Conservation (phyloP, 495 filamentous ascomycete species). For the Hypoxylon rickii region DNA sequence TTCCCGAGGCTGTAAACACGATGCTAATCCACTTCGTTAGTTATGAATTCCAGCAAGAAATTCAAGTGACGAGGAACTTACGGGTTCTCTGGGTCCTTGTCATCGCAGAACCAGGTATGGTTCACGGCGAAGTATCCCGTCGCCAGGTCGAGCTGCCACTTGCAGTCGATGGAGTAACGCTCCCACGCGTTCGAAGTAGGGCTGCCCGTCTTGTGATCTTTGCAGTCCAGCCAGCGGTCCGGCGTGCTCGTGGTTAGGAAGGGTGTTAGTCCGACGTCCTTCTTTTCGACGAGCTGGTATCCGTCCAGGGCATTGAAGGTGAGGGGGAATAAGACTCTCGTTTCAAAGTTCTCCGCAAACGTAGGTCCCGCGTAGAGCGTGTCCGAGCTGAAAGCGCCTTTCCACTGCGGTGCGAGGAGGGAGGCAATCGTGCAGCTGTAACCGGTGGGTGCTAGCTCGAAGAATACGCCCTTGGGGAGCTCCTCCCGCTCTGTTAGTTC, state of each 20-base stretch:
- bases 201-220: constrained; percentile 3
- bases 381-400: constrained; percentile 1
- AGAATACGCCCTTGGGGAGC: constrained; percentile 7
- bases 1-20: constrained; percentile 18
- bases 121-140: constrained; percentile 30
- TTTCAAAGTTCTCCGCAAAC: constrained; percentile 1
- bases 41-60: not conserved
- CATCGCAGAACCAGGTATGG: constrained; percentile 32
- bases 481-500: constrained; percentile 6
- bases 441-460: constrained; percentile 14
- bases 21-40: constrained; percentile 10
- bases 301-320: constrained; percentile 16
- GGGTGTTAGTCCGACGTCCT: constrained; percentile 7
- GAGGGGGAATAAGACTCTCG: constrained; percentile 1
- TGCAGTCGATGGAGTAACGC: constrained; percentile 18
- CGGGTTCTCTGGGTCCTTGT: constrained; percentile 25
- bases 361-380: constrained; percentile 6
- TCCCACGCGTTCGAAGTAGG: constrained; percentile 10
- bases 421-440: constrained; percentile 36
- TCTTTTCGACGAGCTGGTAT: constrained; percentile 4
- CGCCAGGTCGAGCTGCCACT: constrained; percentile 29
- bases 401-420: constrained; percentile 36
- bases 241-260: constrained; percentile 19
- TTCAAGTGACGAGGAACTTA: not conserved
- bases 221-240: constrained; percentile 21